phyloP scores from a whole-genome alignment of 139 green algal genomes.

The Chlamydomonas incerta region DNA sequence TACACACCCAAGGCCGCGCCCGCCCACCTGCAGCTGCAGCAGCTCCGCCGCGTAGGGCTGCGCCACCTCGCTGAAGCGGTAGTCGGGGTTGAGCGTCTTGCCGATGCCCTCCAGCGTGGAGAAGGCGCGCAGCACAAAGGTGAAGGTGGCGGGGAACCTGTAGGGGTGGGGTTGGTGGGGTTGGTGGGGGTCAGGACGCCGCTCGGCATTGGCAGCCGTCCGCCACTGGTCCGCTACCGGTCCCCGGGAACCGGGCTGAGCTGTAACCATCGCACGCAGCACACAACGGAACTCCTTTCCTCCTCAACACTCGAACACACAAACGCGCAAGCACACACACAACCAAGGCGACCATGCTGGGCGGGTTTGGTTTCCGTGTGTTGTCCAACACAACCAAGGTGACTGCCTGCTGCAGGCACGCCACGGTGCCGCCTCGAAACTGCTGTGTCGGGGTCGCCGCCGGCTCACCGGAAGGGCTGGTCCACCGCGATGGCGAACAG shows the following conservation, averaged over 20 bases:
- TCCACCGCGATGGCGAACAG: slow-evolving; percentile 89
- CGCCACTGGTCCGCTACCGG: too few relatives aligned
- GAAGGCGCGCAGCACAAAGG: slow-evolving; percentile 91
- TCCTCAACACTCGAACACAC: too few relatives aligned
- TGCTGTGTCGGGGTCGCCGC: too few relatives aligned
- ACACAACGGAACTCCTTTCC: too few relatives aligned
- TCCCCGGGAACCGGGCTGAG: too few relatives aligned
- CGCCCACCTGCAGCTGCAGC: slow-evolving; percentile 44
- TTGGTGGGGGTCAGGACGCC: not conserved
- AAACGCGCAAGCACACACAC: too few relatives aligned
- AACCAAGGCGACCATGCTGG: too few relatives aligned
- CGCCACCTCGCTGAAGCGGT: slow-evolving; percentile 77
- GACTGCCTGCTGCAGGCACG: too few relatives aligned
- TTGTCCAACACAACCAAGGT: too few relatives aligned
- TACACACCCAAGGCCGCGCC: not conserved
- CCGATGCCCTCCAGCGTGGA: slow-evolving; percentile 86
- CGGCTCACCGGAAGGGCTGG: slow-evolving; percentile 83
- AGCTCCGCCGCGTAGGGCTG: slow-evolving; percentile 81
- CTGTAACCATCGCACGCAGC: too few relatives aligned
- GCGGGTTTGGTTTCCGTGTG: too few relatives aligned
- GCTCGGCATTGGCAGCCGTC: not conserved
- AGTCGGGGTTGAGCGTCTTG: slow-evolving; percentile 80
- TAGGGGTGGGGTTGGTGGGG: not conserved
- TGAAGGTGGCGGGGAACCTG: slow-evolving; percentile 88
- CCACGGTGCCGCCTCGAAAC: too few relatives aligned